Conservation (phyloP, 148 eudicot genomes). For the Arbutus unedo region DNA sequence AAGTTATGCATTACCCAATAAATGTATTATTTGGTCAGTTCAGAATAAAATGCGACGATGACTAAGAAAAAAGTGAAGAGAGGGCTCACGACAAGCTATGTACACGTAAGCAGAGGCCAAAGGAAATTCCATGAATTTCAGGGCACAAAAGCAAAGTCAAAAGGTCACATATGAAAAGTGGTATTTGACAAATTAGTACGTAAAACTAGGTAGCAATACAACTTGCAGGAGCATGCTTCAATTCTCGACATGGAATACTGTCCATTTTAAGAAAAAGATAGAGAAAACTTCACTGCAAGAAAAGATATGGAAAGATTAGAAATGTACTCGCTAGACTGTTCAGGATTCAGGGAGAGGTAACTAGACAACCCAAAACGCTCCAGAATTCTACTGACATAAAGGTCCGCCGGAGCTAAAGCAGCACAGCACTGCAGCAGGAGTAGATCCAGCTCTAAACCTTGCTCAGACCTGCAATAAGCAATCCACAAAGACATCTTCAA, state of each 20-base stretch:
- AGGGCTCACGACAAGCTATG: neutral
- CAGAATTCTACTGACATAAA: slow-evolving; percentile 59
- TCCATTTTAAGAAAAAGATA: neutral
- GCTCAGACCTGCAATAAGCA: slow-evolving; percentile 67
- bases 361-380: slow-evolving; percentile 75
- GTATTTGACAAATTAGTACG: neutral
- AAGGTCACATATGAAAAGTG: neutral
- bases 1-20: neutral
- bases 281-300: neutral
- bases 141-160: neutral
- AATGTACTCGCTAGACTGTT: slow-evolving; percentile 87
- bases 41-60: neutral
- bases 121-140: neutral
- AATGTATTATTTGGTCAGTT: neutral
- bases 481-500: neutral
- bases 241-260: neutral
- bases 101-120: neutral
- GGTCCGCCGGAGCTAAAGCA: slow-evolving; percentile 96
- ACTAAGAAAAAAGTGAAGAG: neutral
- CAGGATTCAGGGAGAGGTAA: slow-evolving; percentile 62
- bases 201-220: neutral
- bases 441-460: slow-evolving; percentile 77
- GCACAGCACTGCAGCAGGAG: slow-evolving; percentile 93
- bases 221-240: neutral
- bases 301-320: slow-evolving; percentile 25